These are phyloP conservation scores for Cardamine occulta DNA, from an alignment of 345 rosid genomes.

Conservation along the genomic window DNA sequence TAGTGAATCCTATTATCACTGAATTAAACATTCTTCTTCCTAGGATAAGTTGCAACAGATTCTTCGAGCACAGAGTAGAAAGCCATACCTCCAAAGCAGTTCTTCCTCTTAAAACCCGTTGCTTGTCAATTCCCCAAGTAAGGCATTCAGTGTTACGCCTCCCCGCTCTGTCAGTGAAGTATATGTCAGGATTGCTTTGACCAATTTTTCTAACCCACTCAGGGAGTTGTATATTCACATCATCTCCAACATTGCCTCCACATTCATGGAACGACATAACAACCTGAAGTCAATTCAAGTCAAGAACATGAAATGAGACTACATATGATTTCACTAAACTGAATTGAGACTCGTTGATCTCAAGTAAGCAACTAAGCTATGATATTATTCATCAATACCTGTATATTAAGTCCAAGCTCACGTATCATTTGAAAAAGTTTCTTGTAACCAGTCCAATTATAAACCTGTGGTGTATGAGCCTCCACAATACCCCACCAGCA, in stretches of 20 bases:
- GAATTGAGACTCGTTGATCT: not conserved
- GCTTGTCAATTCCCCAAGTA: constrained; percentile 96
- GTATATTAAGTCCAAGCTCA: constrained; percentile 78
- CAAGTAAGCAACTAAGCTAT: not conserved
- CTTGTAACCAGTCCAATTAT: constrained; percentile 88
- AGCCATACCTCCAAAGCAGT: constrained; percentile 87
- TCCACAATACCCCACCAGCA: constrained; percentile 99
- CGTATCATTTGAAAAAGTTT: constrained; percentile 79
- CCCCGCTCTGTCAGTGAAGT: constrained; percentile 85
- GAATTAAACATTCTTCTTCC: too few relatives aligned
- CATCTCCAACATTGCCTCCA: constrained; percentile 98
- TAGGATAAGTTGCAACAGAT: not conserved
- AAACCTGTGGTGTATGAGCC: constrained; percentile 68
- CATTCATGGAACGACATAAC: constrained; percentile 98
- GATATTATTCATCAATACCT: constrained; percentile 46
- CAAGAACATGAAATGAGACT: not conserved
- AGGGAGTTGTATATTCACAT: constrained; percentile 87
- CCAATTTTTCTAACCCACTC: constrained; percentile 79
- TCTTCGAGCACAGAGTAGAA: constrained; percentile 2
- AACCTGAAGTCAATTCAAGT: constrained; percentile 54
- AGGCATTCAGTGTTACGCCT: constrained; percentile 82
- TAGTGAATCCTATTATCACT: not conserved
- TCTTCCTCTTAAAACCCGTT: constrained; percentile 83
- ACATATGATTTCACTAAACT: not conserved
- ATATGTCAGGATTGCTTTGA: constrained; percentile 79